Conservation (phyloP, 2,329 filamentous ascomycete genomes). For the Alternaria infectoria region DNA sequence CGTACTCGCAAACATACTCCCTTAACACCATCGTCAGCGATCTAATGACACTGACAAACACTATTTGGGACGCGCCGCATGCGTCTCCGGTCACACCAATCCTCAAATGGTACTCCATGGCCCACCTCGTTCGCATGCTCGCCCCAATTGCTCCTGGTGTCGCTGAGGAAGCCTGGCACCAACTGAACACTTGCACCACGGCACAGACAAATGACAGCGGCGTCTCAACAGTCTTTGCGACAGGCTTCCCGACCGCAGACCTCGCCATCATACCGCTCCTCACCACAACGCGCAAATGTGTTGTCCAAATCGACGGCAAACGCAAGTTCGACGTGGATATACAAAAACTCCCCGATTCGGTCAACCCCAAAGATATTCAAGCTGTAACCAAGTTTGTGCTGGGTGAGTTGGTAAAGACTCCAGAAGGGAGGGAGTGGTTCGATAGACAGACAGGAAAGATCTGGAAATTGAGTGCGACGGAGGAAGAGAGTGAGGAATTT, state of each 20-base stretch:
- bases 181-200: constrained; percentile 52
- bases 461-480: constrained; percentile 30
- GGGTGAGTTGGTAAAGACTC: constrained; percentile 64
- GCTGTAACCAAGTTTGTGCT: constrained; percentile 66
- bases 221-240: constrained; percentile 51
- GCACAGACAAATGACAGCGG: background rate
- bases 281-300: constrained; percentile 62
- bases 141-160: constrained; percentile 82
- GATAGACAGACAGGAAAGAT: constrained; percentile 44
- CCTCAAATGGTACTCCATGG: constrained; percentile 59
- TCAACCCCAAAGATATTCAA: constrained; percentile 21
- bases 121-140: constrained; percentile 71
- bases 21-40: constrained; percentile 86
- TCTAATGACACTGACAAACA: constrained; percentile 81
- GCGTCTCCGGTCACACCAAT: constrained; percentile 46
- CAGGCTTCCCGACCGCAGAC: constrained; percentile 63
- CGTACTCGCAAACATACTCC: constrained; percentile 74
- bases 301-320: constrained; percentile 83
- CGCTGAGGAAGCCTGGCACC: constrained; percentile 79
- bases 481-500: constrained; percentile 8
- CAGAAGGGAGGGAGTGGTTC: constrained; percentile 64
- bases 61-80: constrained; percentile 40
- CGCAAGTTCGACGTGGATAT: constrained; percentile 72
- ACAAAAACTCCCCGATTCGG: constrained; percentile 53
- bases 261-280: constrained; percentile 60